Base-by-base conservation (phyloP, 108 stramenopile species). In the Nitzschia putrida region DNA sequence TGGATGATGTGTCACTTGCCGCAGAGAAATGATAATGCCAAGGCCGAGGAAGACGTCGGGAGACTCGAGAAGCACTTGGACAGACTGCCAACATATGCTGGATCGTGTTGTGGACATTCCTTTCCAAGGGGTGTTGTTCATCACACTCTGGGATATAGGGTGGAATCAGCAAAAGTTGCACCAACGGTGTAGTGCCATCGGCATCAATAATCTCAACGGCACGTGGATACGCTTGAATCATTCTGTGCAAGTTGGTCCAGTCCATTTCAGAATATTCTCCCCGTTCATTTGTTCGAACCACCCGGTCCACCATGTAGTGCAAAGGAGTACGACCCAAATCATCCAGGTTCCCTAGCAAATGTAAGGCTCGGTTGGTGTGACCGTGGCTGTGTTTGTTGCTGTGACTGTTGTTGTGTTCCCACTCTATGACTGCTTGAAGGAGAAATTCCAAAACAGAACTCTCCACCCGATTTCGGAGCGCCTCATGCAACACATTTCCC, bases 401-500 rank as follows among this genome's bases (percentile, higher is more conserved):
- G 14, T 39, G 29, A 4, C 29, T 34, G 29, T 34, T 34, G 3
- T 34, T 34, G 29, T 34, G 29, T 34, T 34, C 29, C 29, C 1
- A 34, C 29, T 34, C 29, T 1, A 57, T 66, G 10, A 42, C 41
- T 12, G 66, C 65, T 24, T 41, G 64, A n/a, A 73, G 24, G 54
- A 67, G 24, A 38, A 47, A 66, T 21, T 57, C 50, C 11, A 73
- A n/a, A 8, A 67, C 45, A 14, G 10, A 9, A 14, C 25, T 24
- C 20, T 16, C 29, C 9, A 38, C 53, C 16, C 54, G 65, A 49
- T 54, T 10, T 25, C 45, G 43, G 4, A 68, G 34, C 4, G 54
- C 65, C 16, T 73, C 72, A 50, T 73, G 72, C 18, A 73, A 50
- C 14, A 73, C 54, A n/a, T 24, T 73, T 37, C 72, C 72, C 20